Conservation (phyloP, 176 grass and related monocot species). For the Rhipidocladum racemiflorum region DNA sequence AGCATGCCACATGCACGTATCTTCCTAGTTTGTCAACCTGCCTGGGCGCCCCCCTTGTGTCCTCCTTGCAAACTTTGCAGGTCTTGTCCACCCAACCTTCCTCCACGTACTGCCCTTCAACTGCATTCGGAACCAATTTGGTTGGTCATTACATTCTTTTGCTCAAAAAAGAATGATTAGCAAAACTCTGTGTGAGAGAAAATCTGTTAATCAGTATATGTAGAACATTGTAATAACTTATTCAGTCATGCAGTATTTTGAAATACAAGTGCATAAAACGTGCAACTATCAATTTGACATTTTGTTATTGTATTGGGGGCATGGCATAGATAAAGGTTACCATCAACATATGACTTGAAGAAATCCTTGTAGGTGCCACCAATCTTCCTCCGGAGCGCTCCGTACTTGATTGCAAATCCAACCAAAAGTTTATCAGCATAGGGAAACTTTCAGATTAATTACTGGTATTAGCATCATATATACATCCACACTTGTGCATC, state of each 20-base stretch:
- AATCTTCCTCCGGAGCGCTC: constrained; percentile 88
- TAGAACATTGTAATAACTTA: background rate
- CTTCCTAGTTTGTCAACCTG: constrained; percentile 88
- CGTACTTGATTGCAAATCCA: constrained; percentile 48
- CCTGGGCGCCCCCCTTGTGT: constrained; percentile 75
- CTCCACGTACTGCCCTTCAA: constrained; percentile 86
- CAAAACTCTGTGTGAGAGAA: background rate
- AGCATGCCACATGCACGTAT: constrained; percentile 75
- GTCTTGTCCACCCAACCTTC: constrained; percentile 99
- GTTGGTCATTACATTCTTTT: background rate
- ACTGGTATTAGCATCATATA: background rate
- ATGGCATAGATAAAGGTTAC: constrained; percentile 35
- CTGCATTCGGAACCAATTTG: constrained; percentile 34
- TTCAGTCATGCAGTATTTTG: background rate
- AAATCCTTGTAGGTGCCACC: constrained; percentile 99
- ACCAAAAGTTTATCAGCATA: background rate
- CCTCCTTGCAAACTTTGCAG: constrained; percentile 94
- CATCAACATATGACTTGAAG: constrained; percentile 98
- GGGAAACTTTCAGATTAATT: background rate
- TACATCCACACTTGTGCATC: background rate
- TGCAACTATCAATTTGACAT: background rate
- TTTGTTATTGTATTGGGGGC: background rate
- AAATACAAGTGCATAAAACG: background rate
- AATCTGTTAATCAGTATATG: background rate
- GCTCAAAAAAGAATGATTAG: background rate